Conservation (phyloP, 2,329 filamentous ascomycete species). For the Colletotrichum horii region DNA sequence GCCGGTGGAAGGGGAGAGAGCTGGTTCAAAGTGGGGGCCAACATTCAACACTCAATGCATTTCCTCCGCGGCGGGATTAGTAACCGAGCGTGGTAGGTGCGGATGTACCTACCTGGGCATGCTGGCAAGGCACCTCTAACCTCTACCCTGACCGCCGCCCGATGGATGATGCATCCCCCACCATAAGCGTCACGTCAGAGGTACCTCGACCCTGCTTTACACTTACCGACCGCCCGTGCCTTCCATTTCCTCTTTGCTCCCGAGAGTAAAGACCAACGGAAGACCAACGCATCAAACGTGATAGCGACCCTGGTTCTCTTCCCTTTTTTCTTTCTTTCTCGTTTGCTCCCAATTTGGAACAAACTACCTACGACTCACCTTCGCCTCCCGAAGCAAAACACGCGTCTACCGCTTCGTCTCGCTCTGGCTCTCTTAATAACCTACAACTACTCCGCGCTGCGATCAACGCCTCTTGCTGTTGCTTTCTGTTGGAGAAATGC, state of each 20-base stretch:
- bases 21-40: not conserved
- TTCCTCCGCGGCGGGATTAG: not conserved
- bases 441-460: not conserved
- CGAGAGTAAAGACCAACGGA: not conserved
- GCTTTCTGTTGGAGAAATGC: constrained; percentile 7
- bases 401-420: not conserved
- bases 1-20: constrained; percentile 9
- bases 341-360: not conserved
- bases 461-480: not conserved
- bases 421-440: not conserved
- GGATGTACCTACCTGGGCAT: not conserved
- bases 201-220: not conserved
- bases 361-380: not conserved
- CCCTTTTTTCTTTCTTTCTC: not conserved
- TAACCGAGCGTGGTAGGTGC: not conserved
- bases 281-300: not conserved
- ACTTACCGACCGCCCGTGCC: not conserved
- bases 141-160: not conserved
- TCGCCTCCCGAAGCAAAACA: not conserved
- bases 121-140: not conserved
- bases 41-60: not conserved
- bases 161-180: not conserved
- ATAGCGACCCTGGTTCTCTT: not conserved
- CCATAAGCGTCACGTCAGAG: constrained; percentile 7
- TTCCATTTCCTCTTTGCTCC: not conserved